These are phyloP conservation scores for Prunus fruticosa DNA, from an alignment of 306 rosid genomes.

Conservation along the genomic window DNA sequence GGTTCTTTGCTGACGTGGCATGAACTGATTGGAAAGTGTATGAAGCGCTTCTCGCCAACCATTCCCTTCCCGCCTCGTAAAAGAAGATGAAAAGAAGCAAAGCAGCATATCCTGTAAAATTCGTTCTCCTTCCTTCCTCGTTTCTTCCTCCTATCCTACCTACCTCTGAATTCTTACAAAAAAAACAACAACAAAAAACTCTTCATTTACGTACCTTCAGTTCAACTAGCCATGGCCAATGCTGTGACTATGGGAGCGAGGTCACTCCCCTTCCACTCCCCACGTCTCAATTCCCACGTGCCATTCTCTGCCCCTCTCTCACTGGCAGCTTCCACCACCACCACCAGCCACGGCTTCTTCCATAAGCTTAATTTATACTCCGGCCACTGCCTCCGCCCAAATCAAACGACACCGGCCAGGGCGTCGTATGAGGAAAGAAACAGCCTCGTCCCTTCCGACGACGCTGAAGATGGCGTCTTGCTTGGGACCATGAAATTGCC, in stretches of 20 bases:
- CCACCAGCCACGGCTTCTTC: not conserved
- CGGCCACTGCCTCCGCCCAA: slow-evolving; percentile 1
- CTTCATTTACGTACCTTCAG: not conserved
- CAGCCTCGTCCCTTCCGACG: slow-evolving; percentile 26
- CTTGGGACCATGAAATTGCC: slow-evolving; percentile 87
- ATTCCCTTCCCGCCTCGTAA: slow-evolving; percentile 20
- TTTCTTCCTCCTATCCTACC: not conserved
- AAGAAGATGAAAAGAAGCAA: not conserved
- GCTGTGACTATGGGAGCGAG: slow-evolving; percentile 9
- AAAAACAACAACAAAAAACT: too few species aligned
- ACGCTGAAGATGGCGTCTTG: slow-evolving; percentile 66
- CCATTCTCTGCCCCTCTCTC: slow-evolving; percentile 23
- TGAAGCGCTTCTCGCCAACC: not conserved
- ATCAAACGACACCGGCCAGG: slow-evolving; percentile 18
- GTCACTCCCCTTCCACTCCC: slow-evolving; percentile 20
- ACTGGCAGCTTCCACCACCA: not conserved
- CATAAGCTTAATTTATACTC: slow-evolving; percentile 21
- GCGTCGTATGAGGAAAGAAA: slow-evolving; percentile 37
- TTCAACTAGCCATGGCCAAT: slow-evolving; percentile 39
- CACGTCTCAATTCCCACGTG: slow-evolving; percentile 22
- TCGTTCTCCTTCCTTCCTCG: not conserved
- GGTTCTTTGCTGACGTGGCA: not conserved
- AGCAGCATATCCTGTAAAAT: not conserved
- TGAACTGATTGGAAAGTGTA: not conserved
- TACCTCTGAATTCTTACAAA: not conserved